A percentile compares a stretch with the other conserved stretches of the same genome.
Conservation (phyloP, 495 filamentous ascomycete genomes). For the Jackrogersella multiformis region DNA sequence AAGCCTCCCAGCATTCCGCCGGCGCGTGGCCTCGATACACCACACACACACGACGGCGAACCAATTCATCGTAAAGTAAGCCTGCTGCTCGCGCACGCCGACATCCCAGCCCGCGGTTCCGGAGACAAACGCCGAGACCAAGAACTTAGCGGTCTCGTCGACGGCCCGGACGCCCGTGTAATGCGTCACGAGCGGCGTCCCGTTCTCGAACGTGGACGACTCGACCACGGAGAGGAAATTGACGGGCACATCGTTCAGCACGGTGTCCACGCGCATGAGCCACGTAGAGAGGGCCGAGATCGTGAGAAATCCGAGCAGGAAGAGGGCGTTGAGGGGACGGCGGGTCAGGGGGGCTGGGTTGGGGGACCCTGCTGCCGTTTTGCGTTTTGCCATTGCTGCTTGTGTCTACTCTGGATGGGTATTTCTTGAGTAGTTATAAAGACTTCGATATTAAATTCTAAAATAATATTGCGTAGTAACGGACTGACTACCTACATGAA, state of each 20-base stretch:
- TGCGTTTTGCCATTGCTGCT: conserved; percentile 30
- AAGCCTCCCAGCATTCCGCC: conserved; percentile 35
- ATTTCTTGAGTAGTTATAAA: no score
- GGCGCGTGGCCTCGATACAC: conserved; percentile 44
- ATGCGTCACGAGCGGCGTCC: conserved; percentile 30
- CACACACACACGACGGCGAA: conserved; percentile 45
- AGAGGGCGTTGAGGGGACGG: conserved; percentile 40
- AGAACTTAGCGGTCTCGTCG: conserved; percentile 28
- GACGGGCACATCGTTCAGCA: conserved; percentile 25
- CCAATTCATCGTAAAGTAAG: conserved; percentile 41
- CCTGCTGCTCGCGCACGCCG: conserved; percentile 33
- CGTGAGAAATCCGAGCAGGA: conserved; percentile 22
- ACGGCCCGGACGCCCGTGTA: conserved; percentile 41
- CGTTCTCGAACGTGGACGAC: conserved; percentile 25
- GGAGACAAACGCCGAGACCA: conserved; percentile 41
- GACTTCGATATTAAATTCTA: no score
- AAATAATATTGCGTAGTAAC: no score
- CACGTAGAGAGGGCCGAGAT: conserved; percentile 15
- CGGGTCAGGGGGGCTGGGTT: conserved; percentile 2
- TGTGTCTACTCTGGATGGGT: not conserved
- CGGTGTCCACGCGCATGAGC: conserved; percentile 42
- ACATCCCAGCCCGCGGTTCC: conserved; percentile 33
- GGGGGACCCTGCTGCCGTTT: conserved; percentile 5
- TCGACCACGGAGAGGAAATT: conserved; percentile 28
- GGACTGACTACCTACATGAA: no score